Base-by-base conservation (phyloP, 129 eudicot species). In the Cynara cardunculus region DNA sequence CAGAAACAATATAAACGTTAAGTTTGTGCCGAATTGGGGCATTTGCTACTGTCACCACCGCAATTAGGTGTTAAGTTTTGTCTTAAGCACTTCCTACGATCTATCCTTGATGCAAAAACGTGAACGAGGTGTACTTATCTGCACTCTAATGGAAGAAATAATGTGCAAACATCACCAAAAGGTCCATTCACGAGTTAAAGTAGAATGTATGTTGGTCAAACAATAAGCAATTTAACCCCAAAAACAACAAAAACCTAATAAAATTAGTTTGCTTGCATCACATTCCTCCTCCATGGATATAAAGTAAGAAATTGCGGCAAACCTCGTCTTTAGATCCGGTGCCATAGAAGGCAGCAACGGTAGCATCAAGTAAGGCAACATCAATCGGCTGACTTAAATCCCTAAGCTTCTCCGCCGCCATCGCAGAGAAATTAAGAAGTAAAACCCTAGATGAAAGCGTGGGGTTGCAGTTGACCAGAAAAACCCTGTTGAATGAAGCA, bases 321-420 rank as follows among this genome's bases (percentile, higher is more conserved):
- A 94, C 98, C 98, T 94, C 97, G 39, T 90, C 93, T 39, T 90
- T 94, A 81, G 98, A 94, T 90, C 98, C 98, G 85, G 98, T 94
- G 87, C 97, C 98, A 76, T 94, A 94, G 85, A 94, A 94, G 24
- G 97, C 97, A 24, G 91, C 90, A 56, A 94, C 98, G 22, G 98
- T 94, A 61, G 98, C 98, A 72, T 94, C 98, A 49, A 94, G 97
- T 61, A 94, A 78, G 27, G 91, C 37, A 46, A 94, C 98, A 34
- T 94, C 97, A 82, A 94, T 88, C 41, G 99, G 97, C 80, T 90
- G 99, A 69, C 90, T 89, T 85, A 95, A 90, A 89, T 95, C 99
- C 59, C 96, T 82, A 28, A 95, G 90, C 91, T 92, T 92, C 84
- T 92, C 97, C 73, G 99, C 97, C 75, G 99, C 99, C 97, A 95